Evolutionary conservation across 352 stramenopile species (phyloP).

Genomic region (Phytophthora niederhauseri): DNA sequence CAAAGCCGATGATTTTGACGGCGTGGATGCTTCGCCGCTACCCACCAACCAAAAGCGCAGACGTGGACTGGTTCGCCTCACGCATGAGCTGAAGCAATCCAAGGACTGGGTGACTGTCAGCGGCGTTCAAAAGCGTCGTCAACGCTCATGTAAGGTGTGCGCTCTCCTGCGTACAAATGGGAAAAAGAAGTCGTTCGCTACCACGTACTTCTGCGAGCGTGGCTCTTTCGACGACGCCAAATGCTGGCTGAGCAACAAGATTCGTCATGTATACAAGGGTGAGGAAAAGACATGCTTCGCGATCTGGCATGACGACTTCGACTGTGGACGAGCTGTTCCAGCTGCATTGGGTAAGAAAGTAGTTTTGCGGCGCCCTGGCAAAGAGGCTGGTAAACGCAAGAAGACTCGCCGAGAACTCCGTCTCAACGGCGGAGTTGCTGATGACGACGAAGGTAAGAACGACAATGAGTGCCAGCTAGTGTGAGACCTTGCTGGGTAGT

Average conservation of each 20-base stretch:
- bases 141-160: constrained; percentile 1
- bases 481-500: no score
- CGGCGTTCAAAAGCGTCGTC: constrained; percentile 2
- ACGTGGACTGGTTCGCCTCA: neutral
- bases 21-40: neutral
- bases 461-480: constrained; percentile 1
- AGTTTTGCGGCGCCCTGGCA: constrained; percentile 19
- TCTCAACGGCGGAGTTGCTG: neutral
- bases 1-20: neutral
- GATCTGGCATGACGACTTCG: constrained; percentile 38
- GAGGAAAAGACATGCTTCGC: constrained; percentile 25
- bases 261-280: constrained; percentile 3
- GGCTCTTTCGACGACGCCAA: constrained; percentile 24
- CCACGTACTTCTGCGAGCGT: constrained; percentile 10
- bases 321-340: constrained; percentile 8
- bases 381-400: constrained; percentile 18
- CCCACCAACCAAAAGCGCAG: neutral
- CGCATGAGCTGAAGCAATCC: neutral
- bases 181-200: constrained; percentile 6
- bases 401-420: constrained; percentile 18
- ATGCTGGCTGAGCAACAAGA: constrained; percentile 24
- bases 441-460: neutral
- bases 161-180: neutral
- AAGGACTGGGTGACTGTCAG: constrained; percentile 7
- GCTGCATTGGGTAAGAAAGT: constrained; percentile 6